Percentiles rank a stretch among this genome's conserved stretches.
phyloP scores from a whole-genome alignment of 805 yeast genomes.

The Nakazawaea molendinolei region DNA sequence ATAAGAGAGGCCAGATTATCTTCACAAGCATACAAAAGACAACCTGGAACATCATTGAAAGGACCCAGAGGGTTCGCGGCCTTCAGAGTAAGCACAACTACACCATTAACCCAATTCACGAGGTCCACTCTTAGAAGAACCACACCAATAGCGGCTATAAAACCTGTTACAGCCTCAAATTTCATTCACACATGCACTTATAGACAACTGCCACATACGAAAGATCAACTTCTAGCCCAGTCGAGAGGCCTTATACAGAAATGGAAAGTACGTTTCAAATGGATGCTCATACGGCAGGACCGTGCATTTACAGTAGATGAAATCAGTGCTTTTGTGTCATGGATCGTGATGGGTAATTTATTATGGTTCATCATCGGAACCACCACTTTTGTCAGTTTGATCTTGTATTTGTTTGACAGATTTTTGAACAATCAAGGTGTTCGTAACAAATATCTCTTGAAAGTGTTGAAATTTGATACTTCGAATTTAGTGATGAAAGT shows the following conservation, averaged over 20 bases:
- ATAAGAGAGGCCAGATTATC: too few relatives aligned
- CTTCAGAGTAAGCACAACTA: too few relatives aligned
- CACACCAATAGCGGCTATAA: too few relatives aligned
- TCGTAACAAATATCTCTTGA: slow-evolving; percentile 21
- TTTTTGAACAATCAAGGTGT: slow-evolving; percentile 21
- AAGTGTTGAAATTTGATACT: slow-evolving; percentile 26
- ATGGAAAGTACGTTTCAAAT: slow-evolving; percentile 24
- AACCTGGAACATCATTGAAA: too few relatives aligned
- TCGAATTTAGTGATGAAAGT: slow-evolving; percentile 18
- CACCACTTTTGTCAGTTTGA: slow-evolving; percentile 45
- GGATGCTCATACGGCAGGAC: slow-evolving; percentile 42
- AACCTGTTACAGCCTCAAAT: too few relatives aligned
- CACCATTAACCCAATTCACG: too few relatives aligned
- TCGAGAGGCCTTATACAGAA: slow-evolving; percentile 11
- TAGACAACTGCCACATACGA: slow-evolving; percentile 14
- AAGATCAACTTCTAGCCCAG: slow-evolving; percentile 21
- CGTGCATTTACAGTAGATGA: slow-evolving; percentile 45
- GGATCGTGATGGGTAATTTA: slow-evolving; percentile 51
- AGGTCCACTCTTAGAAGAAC: too few relatives aligned
- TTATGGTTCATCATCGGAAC: slow-evolving; percentile 52
- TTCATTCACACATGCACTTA: too few relatives aligned
- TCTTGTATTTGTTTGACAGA: slow-evolving; percentile 37
- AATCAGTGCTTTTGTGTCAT: slow-evolving; percentile 46
- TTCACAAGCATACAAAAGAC: too few relatives aligned
- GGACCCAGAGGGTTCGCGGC: too few relatives aligned